phyloP scores from a whole-genome alignment of 2,329 filamentous ascomycete species.

The Fusarium neocosmosporiellum region DNA sequence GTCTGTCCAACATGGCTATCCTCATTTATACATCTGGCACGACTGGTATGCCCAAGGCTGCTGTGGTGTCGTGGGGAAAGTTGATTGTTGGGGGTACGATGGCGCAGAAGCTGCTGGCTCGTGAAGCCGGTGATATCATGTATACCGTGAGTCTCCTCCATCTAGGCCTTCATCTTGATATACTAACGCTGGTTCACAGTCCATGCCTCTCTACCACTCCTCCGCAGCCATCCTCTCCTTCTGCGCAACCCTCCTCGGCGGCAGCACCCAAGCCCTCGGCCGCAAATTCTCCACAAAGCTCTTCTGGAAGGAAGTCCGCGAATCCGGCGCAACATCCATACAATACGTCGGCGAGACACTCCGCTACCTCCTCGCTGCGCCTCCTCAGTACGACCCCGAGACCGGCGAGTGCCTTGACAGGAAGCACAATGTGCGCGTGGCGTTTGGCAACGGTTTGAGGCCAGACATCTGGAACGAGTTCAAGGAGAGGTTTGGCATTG shows the following conservation, averaged over 20 bases:
- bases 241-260: slow-evolving; percentile 66
- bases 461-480: slow-evolving; percentile 89
- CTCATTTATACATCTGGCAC: slow-evolving; percentile 90
- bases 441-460: slow-evolving; percentile 86
- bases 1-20: slow-evolving; percentile 69
- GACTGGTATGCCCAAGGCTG: slow-evolving; percentile 84
- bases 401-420: slow-evolving; percentile 78
- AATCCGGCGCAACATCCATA: slow-evolving; percentile 76
- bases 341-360: slow-evolving; percentile 92
- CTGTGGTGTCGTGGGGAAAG: slow-evolving; percentile 80
- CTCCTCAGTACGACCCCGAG: slow-evolving; percentile 68
- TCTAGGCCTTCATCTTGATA: background rate
- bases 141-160: slow-evolving; percentile 70
- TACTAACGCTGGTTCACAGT: slow-evolving; percentile 55
- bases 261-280: slow-evolving; percentile 76
- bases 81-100: slow-evolving; percentile 59
- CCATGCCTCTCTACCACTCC: slow-evolving; percentile 91
- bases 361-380: slow-evolving; percentile 80
- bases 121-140: slow-evolving; percentile 74
- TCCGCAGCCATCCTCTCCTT: slow-evolving; percentile 80
- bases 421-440: slow-evolving; percentile 77
- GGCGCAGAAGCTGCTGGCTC: slow-evolving; percentile 60
- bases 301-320: slow-evolving; percentile 83
- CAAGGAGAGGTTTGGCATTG: slow-evolving; percentile 82
- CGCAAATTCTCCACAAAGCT: slow-evolving; percentile 80